Conservation (phyloP, 306 rosid genomes). For the Vachellia collinsii region DNA sequence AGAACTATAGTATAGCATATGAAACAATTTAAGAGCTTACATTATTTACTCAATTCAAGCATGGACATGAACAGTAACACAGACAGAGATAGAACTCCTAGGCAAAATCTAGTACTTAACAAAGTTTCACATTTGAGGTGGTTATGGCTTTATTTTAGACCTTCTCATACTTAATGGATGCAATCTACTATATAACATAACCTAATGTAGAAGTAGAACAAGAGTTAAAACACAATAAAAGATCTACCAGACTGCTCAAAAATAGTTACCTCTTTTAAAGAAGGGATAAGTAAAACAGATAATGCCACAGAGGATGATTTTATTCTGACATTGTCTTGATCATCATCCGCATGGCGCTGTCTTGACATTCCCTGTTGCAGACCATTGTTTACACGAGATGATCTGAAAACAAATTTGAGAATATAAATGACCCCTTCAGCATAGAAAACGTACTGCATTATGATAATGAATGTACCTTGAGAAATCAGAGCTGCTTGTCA, state of each 20-base stretch:
- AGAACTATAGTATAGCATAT: neutral
- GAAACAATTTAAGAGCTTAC: neutral
- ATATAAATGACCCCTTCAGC: slow-evolving; percentile 24
- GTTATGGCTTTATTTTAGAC: neutral
- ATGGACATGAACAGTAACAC: neutral
- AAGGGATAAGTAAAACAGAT: slow-evolving; percentile 78
- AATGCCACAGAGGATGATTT: slow-evolving; percentile 66
- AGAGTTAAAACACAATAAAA: neutral
- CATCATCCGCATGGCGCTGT: slow-evolving; percentile 56
- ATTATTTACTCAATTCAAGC: neutral
- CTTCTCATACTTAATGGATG: neutral
- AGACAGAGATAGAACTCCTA: neutral
- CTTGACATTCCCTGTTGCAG: slow-evolving; percentile 62
- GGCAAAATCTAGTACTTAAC: neutral
- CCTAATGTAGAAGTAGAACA: slow-evolving; percentile 9
- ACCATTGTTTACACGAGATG: slow-evolving; percentile 57
- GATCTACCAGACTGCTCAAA: slow-evolving; percentile 19
- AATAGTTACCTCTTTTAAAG: slow-evolving; percentile 85
- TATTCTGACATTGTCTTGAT: slow-evolving; percentile 65
- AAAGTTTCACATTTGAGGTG: neutral
- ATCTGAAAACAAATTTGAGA: slow-evolving; percentile 47
- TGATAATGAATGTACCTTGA: slow-evolving; percentile 64
- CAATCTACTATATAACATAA: neutral
- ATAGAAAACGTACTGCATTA: slow-evolving; percentile 34
- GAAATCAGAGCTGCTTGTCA: slow-evolving; percentile 72